phyloP scores from a whole-genome alignment of 345 rosid species.

The Draba incana region DNA sequence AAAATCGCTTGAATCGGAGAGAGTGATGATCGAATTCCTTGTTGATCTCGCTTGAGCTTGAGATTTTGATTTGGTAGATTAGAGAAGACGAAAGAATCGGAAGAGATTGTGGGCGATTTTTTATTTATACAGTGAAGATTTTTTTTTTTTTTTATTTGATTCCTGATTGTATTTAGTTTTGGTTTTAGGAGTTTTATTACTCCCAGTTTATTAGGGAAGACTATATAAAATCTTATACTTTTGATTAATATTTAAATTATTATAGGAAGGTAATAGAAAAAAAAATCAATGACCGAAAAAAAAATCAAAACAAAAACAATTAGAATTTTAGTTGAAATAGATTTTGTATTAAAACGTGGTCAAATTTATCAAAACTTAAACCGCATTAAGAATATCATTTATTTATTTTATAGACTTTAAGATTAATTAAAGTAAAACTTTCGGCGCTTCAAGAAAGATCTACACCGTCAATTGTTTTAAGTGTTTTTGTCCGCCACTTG shows the following conservation, averaged over 20 bases:
- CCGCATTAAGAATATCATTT: not conserved
- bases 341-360: not conserved
- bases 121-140: not conserved
- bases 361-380: not conserved
- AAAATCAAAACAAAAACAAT: too few species aligned
- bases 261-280: too few species aligned
- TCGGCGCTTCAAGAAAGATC: conserved; percentile 11
- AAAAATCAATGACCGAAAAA: too few species aligned
- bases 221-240: not conserved
- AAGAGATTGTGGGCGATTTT: conserved; percentile 25
- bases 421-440: conserved; percentile 1
- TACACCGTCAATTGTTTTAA: not conserved
- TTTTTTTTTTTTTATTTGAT: not conserved
- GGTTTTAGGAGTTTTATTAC: conserved; percentile 14
- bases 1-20: conserved; percentile 23
- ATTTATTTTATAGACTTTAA: conserved; percentile 8
- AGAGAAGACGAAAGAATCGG: conserved; percentile 36
- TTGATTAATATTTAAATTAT: too few species aligned
- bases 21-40: not conserved
- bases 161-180: not conserved
- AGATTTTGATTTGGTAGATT: conserved; percentile 13
- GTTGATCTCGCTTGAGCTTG: not conserved
- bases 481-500: not conserved
- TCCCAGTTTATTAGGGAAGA: not conserved
- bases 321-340: not conserved